Evolutionary conservation across 2,329 filamentous ascomycete genomes (phyloP).

Genomic region (Colletotrichum magnum): DNA sequence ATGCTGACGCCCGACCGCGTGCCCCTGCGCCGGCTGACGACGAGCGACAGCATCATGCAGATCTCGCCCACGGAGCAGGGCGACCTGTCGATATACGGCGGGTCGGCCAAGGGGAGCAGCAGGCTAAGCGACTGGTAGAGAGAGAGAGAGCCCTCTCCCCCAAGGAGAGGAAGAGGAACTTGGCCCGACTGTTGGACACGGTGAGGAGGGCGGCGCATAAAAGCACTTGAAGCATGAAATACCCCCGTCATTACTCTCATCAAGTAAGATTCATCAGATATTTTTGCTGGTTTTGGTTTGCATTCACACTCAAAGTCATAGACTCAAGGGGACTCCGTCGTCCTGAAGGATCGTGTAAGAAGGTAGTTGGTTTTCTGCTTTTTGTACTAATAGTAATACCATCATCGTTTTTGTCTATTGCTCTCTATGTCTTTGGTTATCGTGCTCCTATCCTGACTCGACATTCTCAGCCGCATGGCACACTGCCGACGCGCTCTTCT

Average conservation of each 20-base stretch:
- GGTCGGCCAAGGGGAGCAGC: slow-evolving; percentile 5
- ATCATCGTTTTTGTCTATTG: not conserved
- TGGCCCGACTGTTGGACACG: no score
- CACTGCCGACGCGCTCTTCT: slow-evolving; percentile 28
- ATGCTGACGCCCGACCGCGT: slow-evolving; percentile 43
- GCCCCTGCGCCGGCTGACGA: slow-evolving; percentile 16
- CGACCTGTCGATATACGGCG: not conserved
- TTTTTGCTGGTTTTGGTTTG: not conserved
- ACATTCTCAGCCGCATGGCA: slow-evolving; percentile 5
- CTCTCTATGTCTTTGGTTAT: not conserved
- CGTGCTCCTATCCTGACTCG: not conserved
- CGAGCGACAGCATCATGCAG: slow-evolving; percentile 18
- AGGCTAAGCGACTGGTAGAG: slow-evolving; percentile 10
- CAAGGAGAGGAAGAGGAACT: not conserved
- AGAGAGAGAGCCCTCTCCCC: not conserved
- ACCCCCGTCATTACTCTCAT: slow-evolving; percentile 1
- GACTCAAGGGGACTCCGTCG: no score
- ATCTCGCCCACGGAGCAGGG: slow-evolving; percentile 9
- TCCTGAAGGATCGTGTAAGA: not conserved
- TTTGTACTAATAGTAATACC: slow-evolving; percentile 8
- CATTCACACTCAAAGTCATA: no score
- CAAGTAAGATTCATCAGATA: slow-evolving; percentile 7
- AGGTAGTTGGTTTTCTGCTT: not conserved
- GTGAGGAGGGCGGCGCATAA: not conserved
- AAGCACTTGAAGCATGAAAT: not conserved